Percentiles rank a stretch among this genome's conserved stretches.
Conservation (phyloP, 768 basidiomycete species). For the Phlebiopsis gigantea region DNA sequence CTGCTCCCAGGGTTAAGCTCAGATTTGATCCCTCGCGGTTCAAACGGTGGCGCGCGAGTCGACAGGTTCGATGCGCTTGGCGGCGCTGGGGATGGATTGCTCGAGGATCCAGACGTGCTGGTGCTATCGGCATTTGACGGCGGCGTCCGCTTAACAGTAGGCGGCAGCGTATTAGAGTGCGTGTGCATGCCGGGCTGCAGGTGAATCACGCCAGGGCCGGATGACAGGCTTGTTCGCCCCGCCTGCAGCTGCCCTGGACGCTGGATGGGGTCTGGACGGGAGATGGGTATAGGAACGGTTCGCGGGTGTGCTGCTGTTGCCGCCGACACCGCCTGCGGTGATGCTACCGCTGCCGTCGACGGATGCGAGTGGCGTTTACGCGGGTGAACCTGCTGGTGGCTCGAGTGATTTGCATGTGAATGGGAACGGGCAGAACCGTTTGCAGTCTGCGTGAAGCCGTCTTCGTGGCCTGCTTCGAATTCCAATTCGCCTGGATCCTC, state of each 20-base stretch:
- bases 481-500: slow-evolving; percentile 14
- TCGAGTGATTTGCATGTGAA: background rate
- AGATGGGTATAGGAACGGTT: slow-evolving; percentile 8
- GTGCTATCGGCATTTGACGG: slow-evolving; percentile 3
- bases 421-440: background rate
- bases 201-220: slow-evolving; percentile 23
- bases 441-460: background rate
- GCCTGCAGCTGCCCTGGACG: slow-evolving; percentile 10
- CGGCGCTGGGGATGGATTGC: slow-evolving; percentile 13
- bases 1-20: slow-evolving; percentile 24
- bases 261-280: slow-evolving; percentile 14
- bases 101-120: slow-evolving; percentile 18
- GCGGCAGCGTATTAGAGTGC: slow-evolving; percentile 8
- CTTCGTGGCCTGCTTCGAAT: slow-evolving; percentile 9
- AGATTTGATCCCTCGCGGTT: slow-evolving; percentile 31
- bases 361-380: slow-evolving; percentile 15
- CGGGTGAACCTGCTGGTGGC: slow-evolving; percentile 1
- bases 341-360: no score
- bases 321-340: background rate
- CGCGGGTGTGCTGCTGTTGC: slow-evolving; percentile 17
- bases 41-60: slow-evolving; percentile 49
- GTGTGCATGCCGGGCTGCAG: slow-evolving; percentile 17
- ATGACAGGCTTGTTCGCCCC: slow-evolving; percentile 9
- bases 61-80: slow-evolving; percentile 37
- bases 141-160: slow-evolving; percentile 1